Evolutionary conservation across 2,329 filamentous ascomycete genomes (phyloP).

Genomic region (Alternaria alternata): DNA sequence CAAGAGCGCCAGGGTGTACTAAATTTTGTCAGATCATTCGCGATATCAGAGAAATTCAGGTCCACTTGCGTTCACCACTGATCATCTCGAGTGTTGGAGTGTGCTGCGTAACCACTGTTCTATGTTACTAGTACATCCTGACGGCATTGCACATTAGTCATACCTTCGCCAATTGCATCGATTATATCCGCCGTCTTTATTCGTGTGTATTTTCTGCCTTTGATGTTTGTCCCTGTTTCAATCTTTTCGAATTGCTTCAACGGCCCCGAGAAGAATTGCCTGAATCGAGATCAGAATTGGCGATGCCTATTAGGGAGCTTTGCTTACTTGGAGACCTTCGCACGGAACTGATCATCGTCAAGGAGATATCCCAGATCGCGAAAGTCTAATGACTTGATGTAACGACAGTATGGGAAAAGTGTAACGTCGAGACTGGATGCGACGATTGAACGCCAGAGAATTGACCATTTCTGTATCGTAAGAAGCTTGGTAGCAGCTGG

Average conservation of each 20-base stretch:
- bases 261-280: constrained; percentile 61
- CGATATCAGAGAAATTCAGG: background rate
- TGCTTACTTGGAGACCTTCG: constrained; percentile 64
- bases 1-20: constrained; percentile 63
- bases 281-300: constrained; percentile 29
- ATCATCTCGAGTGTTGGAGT: constrained; percentile 66
- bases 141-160: constrained; percentile 9
- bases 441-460: constrained; percentile 73
- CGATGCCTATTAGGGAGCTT: background rate
- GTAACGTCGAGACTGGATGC: constrained; percentile 70
- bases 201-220: constrained; percentile 41
- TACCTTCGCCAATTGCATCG: constrained; percentile 59
- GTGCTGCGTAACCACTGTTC: constrained; percentile 56
- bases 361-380: constrained; percentile 68
- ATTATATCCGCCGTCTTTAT: constrained; percentile 55
- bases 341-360: constrained; percentile 65
- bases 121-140: constrained; percentile 21
- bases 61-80: constrained; percentile 58
- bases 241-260: constrained; percentile 55
- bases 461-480: constrained; percentile 65
- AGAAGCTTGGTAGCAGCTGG: constrained; percentile 54
- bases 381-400: constrained; percentile 70
- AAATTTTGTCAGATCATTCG: constrained; percentile 15
- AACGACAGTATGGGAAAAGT: constrained; percentile 72
- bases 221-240: constrained; percentile 30